phyloP scores from a whole-genome alignment of 2,329 filamentous ascomycete genomes.

The Acrocalymma vagum region DNA sequence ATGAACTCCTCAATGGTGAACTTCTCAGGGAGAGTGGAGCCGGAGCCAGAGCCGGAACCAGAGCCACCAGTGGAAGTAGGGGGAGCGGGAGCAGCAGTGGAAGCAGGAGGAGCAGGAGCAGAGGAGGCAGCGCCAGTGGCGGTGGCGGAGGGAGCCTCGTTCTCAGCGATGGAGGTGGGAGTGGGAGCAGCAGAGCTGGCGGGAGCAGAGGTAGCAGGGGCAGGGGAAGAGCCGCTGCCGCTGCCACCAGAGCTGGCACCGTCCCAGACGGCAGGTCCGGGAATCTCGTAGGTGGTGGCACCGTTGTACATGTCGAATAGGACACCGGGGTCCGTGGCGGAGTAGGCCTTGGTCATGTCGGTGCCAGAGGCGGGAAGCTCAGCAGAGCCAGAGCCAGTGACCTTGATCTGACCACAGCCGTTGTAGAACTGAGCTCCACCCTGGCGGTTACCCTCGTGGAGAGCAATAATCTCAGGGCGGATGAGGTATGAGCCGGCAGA shows the following conservation, averaged over 20 bases:
- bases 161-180: conserved; percentile 15
- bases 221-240: conserved; percentile 12
- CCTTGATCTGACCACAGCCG: conserved; percentile 51
- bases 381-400: conserved; percentile 38
- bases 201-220: conserved; percentile 18
- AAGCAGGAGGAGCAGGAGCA: conserved; percentile 13
- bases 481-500: conserved; percentile 51
- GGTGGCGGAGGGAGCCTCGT: conserved; percentile 12
- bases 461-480: conserved; percentile 53
- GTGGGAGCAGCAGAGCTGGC: conserved; percentile 13
- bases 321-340: conserved; percentile 49
- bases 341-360: conserved; percentile 57
- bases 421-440: conserved; percentile 55
- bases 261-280: conserved; percentile 49
- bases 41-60: conserved; percentile 19
- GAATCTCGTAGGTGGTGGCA: conserved; percentile 46
- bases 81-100: conserved; percentile 12
- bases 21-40: conserved; percentile 31
- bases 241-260: conserved; percentile 22
- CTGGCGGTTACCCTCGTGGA: conserved; percentile 46
- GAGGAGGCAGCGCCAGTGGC: conserved; percentile 15
- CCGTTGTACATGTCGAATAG: conserved; percentile 50
- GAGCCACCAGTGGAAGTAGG: conserved; percentile 14
- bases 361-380: conserved; percentile 45
- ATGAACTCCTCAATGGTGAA: conserved; percentile 41